phyloP scores from a whole-genome alignment of 108 stramenopile genomes.

The Craspedostauros australis region DNA sequence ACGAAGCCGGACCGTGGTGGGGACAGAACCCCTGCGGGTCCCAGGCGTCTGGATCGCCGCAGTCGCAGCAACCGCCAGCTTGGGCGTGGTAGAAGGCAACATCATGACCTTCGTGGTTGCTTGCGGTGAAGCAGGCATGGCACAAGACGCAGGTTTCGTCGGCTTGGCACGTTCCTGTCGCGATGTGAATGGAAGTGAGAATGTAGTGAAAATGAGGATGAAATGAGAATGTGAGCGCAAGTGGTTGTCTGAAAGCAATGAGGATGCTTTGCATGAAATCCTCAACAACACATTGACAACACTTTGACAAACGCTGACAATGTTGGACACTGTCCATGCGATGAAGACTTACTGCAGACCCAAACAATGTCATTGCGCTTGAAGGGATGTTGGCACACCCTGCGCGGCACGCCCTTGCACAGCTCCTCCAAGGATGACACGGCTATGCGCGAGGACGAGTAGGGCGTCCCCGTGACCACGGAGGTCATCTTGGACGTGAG shows the following conservation, averaged over 20 bases:
- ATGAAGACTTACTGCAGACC: too few relatives aligned
- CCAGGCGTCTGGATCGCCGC: constrained; percentile 97
- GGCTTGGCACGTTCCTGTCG: constrained; percentile 90
- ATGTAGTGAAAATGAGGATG: too few relatives aligned
- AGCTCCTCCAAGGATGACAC: constrained; percentile 26
- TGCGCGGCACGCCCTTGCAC: constrained; percentile 50
- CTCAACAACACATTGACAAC: too few relatives aligned
- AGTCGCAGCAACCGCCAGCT: constrained; percentile 98
- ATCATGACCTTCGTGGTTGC: constrained; percentile 93
- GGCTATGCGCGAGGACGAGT: constrained; percentile 15
- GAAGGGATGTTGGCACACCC: constrained; percentile 92
- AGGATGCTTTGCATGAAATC: too few relatives aligned
- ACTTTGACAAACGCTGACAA: too few relatives aligned
- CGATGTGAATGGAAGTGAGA: too few relatives aligned
- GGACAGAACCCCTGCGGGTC: constrained; percentile 77
- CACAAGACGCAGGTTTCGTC: constrained; percentile 97
- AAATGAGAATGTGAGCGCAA: too few relatives aligned
- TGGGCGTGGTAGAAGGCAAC: constrained; percentile 93
- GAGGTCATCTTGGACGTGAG: constrained; percentile 17
- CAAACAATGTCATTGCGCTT: constrained; percentile 95
- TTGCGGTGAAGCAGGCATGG: constrained; percentile 84
- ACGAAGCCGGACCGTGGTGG: constrained; percentile 34
- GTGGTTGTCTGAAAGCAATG: too few relatives aligned
- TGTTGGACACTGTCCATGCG: too few relatives aligned
- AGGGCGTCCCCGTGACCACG: constrained; percentile 14